A percentile compares a stretch with the other conserved stretches of the same genome.
Evolutionary conservation across 106 monocot genomes (phyloP).

Genomic region (Posidonia australis): DNA sequence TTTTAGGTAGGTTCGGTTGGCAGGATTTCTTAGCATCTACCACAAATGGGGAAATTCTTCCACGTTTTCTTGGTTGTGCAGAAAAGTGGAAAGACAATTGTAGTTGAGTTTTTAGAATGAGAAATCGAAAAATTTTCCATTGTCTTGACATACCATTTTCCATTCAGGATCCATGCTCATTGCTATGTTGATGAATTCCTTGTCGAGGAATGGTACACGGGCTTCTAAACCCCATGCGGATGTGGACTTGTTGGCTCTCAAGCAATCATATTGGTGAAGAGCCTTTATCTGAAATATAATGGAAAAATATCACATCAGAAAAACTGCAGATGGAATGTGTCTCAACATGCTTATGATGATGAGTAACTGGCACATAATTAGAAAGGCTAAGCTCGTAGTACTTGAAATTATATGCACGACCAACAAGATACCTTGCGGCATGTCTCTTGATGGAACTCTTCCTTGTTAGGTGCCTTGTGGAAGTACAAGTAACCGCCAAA

Average conservation of each 20-base stretch:
- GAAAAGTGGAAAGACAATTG: too few species aligned
- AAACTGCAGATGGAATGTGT: neutral
- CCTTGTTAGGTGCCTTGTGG: constrained; percentile 72
- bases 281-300: constrained; percentile 39
- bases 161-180: constrained; percentile 68
- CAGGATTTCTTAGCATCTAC: neutral
- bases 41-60: too few species aligned
- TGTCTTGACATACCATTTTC: constrained; percentile 30
- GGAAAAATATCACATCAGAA: neutral
- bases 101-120: neutral
- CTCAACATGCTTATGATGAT: too few species aligned
- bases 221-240: constrained; percentile 62
- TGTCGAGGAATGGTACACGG: constrained; percentile 62
- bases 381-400: too few species aligned
- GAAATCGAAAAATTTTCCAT: neutral
- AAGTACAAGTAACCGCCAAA: constrained; percentile 62
- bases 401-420: too few species aligned
- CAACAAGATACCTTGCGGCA: constrained; percentile 56
- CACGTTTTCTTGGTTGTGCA: too few species aligned
- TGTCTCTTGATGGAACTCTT: constrained; percentile 55
- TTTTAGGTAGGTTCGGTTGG: neutral
- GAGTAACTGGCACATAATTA: too few species aligned
- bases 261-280: constrained; percentile 54
- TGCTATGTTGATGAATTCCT: constrained; percentile 46
- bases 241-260: constrained; percentile 56